phyloP scores from a whole-genome alignment of 1,284 basidiomycete genomes.

The Thecaphora thlaspeos region DNA sequence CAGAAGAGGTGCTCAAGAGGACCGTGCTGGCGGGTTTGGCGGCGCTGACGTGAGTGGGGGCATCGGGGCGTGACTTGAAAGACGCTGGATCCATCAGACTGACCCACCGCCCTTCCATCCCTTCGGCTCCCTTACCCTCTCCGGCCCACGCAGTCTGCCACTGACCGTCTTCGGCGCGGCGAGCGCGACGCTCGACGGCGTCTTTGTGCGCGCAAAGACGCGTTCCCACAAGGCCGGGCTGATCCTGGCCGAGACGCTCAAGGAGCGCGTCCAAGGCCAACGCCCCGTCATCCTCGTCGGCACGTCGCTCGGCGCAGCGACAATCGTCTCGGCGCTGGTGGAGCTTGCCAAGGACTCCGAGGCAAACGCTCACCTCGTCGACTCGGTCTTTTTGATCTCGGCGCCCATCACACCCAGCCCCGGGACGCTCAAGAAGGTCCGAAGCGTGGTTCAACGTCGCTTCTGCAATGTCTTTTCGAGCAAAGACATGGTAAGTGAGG shows the following conservation, averaged over 20 bases:
- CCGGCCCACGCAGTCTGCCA: conserved; percentile 60
- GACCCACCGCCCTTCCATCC: too few species aligned
- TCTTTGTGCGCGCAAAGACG: conserved; percentile 57
- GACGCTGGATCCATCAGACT: too few species aligned
- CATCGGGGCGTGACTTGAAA: too few species aligned
- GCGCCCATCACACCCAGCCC: conserved; percentile 61
- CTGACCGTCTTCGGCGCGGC: conserved; percentile 58
- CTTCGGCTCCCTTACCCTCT: too few species aligned
- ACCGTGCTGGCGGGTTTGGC: conserved; percentile 64
- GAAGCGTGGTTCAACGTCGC: conserved; percentile 60
- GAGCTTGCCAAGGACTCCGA: conserved; percentile 58
- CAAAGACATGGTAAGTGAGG: conserved; percentile 59
- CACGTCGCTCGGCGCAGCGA: conserved; percentile 63
- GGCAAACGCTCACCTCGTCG: conserved; percentile 59
- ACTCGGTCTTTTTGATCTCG: conserved; percentile 60
- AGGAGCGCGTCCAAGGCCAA: conserved; percentile 64
- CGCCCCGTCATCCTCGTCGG: conserved; percentile 64
- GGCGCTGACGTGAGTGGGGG: conserved; percentile 59
- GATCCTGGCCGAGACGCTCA: conserved; percentile 64
- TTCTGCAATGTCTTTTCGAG: conserved; percentile 61
- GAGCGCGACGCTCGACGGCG: conserved; percentile 56
- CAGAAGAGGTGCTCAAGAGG: conserved; percentile 62
- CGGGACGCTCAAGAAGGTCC: conserved; percentile 60
- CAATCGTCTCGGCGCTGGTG: conserved; percentile 62
- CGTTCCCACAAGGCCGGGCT: conserved; percentile 59